A percentile compares a stretch with the other conserved stretches of the same genome.
phyloP scores from a whole-genome alignment of 331 rosid species.

The Cydonia oblonga region DNA sequence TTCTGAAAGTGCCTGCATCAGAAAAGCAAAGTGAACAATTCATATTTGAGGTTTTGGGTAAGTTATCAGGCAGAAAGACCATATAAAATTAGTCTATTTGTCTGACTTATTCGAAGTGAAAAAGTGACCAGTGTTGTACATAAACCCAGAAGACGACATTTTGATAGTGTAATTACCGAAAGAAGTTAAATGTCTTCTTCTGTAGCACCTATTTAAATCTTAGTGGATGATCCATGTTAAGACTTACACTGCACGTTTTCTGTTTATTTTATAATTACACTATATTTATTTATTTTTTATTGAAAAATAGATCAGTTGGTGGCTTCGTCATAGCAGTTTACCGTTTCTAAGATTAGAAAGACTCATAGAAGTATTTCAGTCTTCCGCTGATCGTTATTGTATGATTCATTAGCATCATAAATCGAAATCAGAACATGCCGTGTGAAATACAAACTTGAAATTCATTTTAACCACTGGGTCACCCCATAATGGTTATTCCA shows the following conservation, averaged over 20 bases:
- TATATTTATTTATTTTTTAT: too few relatives aligned
- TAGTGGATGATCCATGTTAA: not conserved
- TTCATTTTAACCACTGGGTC: too few relatives aligned
- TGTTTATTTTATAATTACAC: not conserved
- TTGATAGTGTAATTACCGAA: slow-evolving; percentile 6
- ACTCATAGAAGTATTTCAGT: too few relatives aligned
- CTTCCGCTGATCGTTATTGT: too few relatives aligned
- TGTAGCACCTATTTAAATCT: not conserved
- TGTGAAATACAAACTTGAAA: too few relatives aligned
- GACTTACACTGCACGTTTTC: not conserved
- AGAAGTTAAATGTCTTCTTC: slow-evolving; percentile 28
- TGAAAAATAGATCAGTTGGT: too few relatives aligned
- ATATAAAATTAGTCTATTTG: not conserved
- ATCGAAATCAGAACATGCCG: accelerated
- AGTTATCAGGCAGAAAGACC: slow-evolving; percentile 18
- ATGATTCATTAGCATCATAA: too few relatives aligned
- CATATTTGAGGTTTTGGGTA: not conserved
- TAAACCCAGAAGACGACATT: not conserved
- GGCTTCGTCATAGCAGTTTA: too few relatives aligned
- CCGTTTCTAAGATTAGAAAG: too few relatives aligned
- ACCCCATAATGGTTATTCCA: not conserved
- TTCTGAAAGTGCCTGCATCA: slow-evolving; percentile 10
- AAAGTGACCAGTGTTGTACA: not conserved
- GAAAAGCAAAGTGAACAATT: slow-evolving; percentile 17
- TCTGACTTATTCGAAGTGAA: not conserved